phyloP scores from a whole-genome alignment of 2,329 filamentous ascomycete genomes.

The Xylariaceae sp. region DNA sequence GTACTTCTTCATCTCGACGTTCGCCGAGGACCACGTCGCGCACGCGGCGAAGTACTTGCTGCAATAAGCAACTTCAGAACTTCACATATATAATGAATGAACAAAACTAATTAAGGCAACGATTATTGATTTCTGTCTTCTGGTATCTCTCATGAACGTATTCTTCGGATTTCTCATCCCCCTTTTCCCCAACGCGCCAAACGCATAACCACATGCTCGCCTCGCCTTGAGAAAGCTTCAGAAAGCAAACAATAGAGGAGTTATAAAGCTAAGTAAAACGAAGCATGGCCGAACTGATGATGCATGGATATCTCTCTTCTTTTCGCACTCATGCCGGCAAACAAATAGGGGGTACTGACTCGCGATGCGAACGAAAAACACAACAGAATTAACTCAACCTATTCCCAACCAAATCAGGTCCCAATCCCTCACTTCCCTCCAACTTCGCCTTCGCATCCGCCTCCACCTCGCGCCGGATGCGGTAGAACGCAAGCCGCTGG shows the following conservation, averaged over 20 bases:
- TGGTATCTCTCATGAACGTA: background rate
- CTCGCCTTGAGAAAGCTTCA: background rate
- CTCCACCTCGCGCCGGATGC: slow-evolving; percentile 65
- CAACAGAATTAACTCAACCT: slow-evolving; percentile 41
- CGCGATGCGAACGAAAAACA: slow-evolving; percentile 1
- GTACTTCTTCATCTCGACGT: slow-evolving; percentile 92
- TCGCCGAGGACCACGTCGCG: slow-evolving; percentile 83
- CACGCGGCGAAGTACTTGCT: slow-evolving; percentile 83
- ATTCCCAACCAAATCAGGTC: slow-evolving; percentile 38
- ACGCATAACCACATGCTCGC: background rate
- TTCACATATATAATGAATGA: too few species aligned
- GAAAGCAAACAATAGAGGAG: background rate
- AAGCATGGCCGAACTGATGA: background rate
- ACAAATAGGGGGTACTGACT: background rate
- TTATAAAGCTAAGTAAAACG: background rate
- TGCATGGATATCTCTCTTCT: slow-evolving; percentile 15
- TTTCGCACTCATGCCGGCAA: background rate
- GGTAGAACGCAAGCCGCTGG: slow-evolving; percentile 77
- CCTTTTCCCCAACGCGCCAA: background rate
- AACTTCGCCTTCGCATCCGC: slow-evolving; percentile 44
- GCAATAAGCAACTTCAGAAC: slow-evolving; percentile 4
- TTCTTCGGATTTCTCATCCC: slow-evolving; percentile 4
- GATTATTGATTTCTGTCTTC: too few species aligned
- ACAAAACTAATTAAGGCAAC: too few species aligned
- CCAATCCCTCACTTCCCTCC: slow-evolving; percentile 40